Conservation (phyloP, 148 eudicot species). For the Heliosperma pusillum region DNA sequence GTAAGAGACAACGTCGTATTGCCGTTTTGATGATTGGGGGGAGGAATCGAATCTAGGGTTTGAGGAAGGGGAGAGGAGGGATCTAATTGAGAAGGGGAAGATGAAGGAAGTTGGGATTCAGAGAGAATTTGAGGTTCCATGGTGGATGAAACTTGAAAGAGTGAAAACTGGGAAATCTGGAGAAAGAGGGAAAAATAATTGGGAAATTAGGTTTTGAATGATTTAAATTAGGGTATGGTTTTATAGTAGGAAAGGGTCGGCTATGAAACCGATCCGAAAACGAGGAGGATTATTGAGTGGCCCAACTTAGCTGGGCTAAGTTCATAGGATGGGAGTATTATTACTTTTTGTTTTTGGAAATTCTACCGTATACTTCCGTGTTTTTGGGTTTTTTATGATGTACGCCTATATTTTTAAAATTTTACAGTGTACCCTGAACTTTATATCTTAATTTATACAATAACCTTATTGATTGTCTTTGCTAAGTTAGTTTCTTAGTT, state of each 20-base stretch:
- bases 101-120: conserved; percentile 9
- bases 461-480: too few species aligned
- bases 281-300: too few species aligned
- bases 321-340: too few species aligned
- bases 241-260: neutral
- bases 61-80: neutral
- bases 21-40: neutral
- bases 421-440: too few species aligned
- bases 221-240: neutral
- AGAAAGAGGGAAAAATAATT: conserved; percentile 18
- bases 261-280: neutral
- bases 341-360: too few species aligned
- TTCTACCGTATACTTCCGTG: too few species aligned
- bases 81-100: neutral
- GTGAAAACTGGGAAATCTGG: conserved; percentile 11
- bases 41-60: neutral
- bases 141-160: neutral
- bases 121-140: conserved; percentile 29
- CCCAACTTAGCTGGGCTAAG: neutral
- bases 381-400: too few species aligned
- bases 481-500: too few species aligned
- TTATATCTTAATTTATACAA: too few species aligned
- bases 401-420: too few species aligned
- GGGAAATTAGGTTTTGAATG: neutral
- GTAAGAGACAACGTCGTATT: neutral